Percentiles rank a stretch among this genome's conserved stretches.
Evolutionary conservation across 495 filamentous ascomycete species (phyloP).

Genomic region (Clohesyomyces aquaticus): DNA sequence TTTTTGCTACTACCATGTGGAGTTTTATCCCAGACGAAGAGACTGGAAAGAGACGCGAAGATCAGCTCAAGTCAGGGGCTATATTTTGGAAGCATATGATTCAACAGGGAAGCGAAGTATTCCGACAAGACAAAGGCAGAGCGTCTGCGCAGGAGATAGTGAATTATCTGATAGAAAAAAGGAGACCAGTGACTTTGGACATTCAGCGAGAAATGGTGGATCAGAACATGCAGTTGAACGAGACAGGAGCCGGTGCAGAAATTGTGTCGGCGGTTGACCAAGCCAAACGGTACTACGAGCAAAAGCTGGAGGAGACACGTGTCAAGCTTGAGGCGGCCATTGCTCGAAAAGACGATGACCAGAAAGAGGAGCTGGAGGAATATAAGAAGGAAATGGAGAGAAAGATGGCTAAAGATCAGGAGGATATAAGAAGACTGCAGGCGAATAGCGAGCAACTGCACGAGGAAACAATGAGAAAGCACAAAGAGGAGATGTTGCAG

Average conservation of each 20-base stretch:
- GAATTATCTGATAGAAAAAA: constrained; percentile 10
- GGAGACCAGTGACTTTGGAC: constrained; percentile 7
- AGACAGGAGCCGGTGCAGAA: constrained; percentile 13
- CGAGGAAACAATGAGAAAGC: no score
- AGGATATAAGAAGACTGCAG: no score
- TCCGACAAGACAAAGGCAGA: constrained; percentile 9
- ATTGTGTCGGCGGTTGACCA: background rate
- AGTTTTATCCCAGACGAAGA: constrained; percentile 8
- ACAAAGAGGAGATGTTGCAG: no score
- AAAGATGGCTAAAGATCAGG: background rate
- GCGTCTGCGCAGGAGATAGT: constrained; percentile 15
- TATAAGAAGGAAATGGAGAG: background rate
- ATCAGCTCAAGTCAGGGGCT: constrained; percentile 18
- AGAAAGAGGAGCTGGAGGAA: background rate
- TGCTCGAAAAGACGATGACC: background rate
- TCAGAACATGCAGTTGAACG: background rate
- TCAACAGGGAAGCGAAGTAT: constrained; percentile 18
- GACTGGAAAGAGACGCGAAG: constrained; percentile 13
- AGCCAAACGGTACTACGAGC: background rate
- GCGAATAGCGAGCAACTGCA: no score
- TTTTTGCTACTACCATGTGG: constrained; percentile 30
- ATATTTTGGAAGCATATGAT: constrained; percentile 44
- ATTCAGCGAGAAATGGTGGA: constrained; percentile 23
- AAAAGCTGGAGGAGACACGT: background rate
- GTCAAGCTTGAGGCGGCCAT: background rate